A percentile compares a stretch with the other conserved stretches of the same genome.
phyloP scores from a whole-genome alignment of 345 rosid genomes.

The Salix udensis region DNA sequence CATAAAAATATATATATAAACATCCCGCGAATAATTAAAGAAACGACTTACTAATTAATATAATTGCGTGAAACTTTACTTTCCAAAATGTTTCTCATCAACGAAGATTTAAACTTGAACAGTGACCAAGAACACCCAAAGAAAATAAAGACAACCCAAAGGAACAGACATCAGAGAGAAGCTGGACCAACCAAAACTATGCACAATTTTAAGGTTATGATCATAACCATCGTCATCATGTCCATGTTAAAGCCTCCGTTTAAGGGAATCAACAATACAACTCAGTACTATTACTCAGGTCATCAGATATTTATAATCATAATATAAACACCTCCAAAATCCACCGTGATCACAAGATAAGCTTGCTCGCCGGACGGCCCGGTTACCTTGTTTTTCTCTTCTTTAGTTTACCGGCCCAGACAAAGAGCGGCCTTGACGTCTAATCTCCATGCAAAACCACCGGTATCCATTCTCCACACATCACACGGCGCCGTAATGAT shows the following conservation, averaged over 20 bases:
- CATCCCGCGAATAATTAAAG: neutral
- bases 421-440: conserved; percentile 74
- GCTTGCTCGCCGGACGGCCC: neutral
- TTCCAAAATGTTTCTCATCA: neutral
- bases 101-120: neutral
- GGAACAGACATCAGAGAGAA: neutral
- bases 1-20: neutral
- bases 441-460: conserved; percentile 85
- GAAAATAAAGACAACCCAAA: neutral
- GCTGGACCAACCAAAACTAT: neutral
- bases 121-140: neutral
- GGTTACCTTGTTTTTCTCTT: neutral
- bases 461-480: conserved; percentile 71
- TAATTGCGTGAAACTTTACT: neutral
- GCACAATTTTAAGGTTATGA: neutral
- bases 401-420: conserved; percentile 37
- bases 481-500: conserved; percentile 67
- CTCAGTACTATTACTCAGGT: neutral
- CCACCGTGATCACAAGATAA: neutral
- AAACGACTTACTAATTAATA: neutral
- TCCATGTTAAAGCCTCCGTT: neutral
- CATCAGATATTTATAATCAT: neutral
- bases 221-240: neutral
- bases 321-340: neutral
- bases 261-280: neutral